Base-by-base conservation (phyloP, 2,329 filamentous ascomycete species). In the Beauveria brongniartii region DNA sequence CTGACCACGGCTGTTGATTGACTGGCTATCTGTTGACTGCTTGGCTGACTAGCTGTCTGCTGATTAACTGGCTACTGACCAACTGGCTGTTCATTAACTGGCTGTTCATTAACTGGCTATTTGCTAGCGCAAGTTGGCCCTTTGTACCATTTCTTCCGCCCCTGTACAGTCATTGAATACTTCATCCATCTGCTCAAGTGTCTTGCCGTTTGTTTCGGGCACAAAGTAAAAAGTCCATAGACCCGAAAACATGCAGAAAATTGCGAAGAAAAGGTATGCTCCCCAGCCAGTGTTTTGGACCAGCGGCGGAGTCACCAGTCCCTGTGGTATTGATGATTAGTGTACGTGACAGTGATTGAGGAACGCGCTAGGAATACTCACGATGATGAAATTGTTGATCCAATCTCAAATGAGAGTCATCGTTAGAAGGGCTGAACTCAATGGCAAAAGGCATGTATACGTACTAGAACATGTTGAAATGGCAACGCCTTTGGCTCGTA, bases 401-500 rank as follows among this genome's bases (percentile, higher is more conserved):
- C 41, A 43, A 43, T 43, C 41, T 43, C 41, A 43, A 43, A 20
- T 3, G 10, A 43, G 18, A 20, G 8, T n/a, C 41, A 43, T 43
- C 3, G 41, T 43, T 43, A 43, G 41, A 43, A n/a, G 9, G n/a
- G 41, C 8, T 43, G 7, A 18, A 43, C 3, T 9, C 9, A 10
- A 43, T 8, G 18, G 9, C 85, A 80, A 64, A 87, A 87, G 69
- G 87, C 86, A 68, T 81, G 4, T 1, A 9, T 1, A 63, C 65
- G 46, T 69, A 70, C 67, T 86, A 1, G 79, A 80, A 63, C 78
- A 82, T 0, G 82, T 85, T 0, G 80, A 80, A 12, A 86, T 73
- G 0, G 84, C 82, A 3, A 86, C 82, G 28, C 86, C 86, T 68
- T 89, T 88, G 1, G 85, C 83, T 10, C 86, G 76, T 1, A 86